Evolutionary conservation across 148 eudicot genomes (phyloP).

Genomic region (Drosera capensis): DNA sequence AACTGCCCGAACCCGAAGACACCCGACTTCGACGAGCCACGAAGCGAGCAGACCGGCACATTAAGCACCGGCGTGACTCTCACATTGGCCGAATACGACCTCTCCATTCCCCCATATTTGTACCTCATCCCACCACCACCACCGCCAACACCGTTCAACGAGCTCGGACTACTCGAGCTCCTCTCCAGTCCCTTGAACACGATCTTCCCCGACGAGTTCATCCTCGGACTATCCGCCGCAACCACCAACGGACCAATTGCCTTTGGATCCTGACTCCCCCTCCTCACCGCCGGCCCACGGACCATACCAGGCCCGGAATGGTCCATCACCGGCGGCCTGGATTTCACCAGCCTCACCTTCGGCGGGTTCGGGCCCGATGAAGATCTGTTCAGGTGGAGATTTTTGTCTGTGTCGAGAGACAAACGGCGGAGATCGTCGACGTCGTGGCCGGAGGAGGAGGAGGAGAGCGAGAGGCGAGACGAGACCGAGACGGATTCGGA

Average conservation of each 20-base stretch:
- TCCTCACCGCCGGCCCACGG: slow-evolving; percentile 10
- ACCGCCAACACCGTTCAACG: slow-evolving; percentile 53
- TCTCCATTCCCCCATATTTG: slow-evolving; percentile 47
- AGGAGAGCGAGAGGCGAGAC: slow-evolving; percentile 37
- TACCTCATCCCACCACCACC: slow-evolving; percentile 65
- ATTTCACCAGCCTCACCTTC: slow-evolving; percentile 20
- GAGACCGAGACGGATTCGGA: slow-evolving; percentile 26
- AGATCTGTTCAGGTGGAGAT: neutral
- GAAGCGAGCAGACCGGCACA: slow-evolving; percentile 73
- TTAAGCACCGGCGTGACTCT: slow-evolving; percentile 71
- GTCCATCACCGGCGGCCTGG: slow-evolving; percentile 6
- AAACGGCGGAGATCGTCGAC: slow-evolving; percentile 58
- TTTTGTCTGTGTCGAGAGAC: slow-evolving; percentile 44
- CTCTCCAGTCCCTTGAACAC: slow-evolving; percentile 62
- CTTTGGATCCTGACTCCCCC: slow-evolving; percentile 16
- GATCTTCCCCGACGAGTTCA: slow-evolving; percentile 73
- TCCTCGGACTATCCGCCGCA: slow-evolving; percentile 64
- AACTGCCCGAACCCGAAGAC: slow-evolving; percentile 45
- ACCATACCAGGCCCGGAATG: neutral
- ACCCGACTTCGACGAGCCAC: slow-evolving; percentile 48
- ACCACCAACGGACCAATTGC: slow-evolving; percentile 12
- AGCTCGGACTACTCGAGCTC: slow-evolving; percentile 83
- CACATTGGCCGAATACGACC: slow-evolving; percentile 74
- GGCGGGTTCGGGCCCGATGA: slow-evolving; percentile 11
- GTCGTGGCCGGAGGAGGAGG: slow-evolving; percentile 52